Base-by-base conservation (phyloP, 2,329 filamentous ascomycete genomes). In the Neofusicoccum sp. region DNA sequence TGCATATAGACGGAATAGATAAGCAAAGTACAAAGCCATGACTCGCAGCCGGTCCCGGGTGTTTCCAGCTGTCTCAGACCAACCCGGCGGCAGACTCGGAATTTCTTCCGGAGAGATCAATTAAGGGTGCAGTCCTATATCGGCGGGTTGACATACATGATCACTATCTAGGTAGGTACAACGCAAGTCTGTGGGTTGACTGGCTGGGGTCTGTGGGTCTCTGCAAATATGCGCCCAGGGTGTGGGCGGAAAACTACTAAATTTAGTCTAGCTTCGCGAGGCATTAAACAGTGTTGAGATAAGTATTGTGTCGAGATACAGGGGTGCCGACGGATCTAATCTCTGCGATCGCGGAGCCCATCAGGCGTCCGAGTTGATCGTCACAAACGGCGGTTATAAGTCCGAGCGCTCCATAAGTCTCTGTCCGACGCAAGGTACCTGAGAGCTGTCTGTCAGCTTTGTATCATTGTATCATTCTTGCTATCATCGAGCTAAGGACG, bases 331-430 rank as follows among this genome's bases (percentile, higher is more conserved):
- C 48, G 20, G 34, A 53, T 53, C 48, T 53, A 16, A 53, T 36
- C 48, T 53, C 11, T 53, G 48, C 48, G 48, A 40, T 40, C 40
- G 48, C 48, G 48, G 48, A 53, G 48, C 34, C 20, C 20, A 20
- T 20, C 20, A 20, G 20, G 20, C 20, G 20, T 20, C 20, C 20
- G 20, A 20, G 20, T 20, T 24, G 48, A 53, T 40, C 34, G 12
- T 7, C 6, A 40, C 33, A 14, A 40, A 34, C 48, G 48, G 28
- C 33, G 34, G 48, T 38, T 53, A 53, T 53, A 53, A 53, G 48
- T 53, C 48, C 48, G 48, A 53, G 38, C 33, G 40, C 12, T 40
- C 20, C 48, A 53, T 34, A 33, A 34, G 48, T 40, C 34, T 53
- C 48, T 33, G 48, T 53, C 48, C 48, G 48, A 30, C 24, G 48